Base-by-base conservation (phyloP, 805 yeast species). In the Sugiyamaella boreocaroliniensis region DNA sequence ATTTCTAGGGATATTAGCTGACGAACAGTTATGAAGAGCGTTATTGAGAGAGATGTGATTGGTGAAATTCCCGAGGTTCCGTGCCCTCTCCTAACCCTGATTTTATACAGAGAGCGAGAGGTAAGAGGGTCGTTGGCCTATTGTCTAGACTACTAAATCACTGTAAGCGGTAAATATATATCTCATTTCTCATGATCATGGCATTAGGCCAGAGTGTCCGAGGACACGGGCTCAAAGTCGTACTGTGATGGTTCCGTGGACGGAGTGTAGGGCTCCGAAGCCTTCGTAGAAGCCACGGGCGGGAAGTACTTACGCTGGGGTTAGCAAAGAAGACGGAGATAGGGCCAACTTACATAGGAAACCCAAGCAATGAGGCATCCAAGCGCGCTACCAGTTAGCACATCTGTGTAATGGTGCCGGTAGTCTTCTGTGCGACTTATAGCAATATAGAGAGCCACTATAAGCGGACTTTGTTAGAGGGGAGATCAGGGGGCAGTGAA, bases 351-450 rank as follows among this genome's bases (percentile, higher is more conserved):
- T 53, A 55, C 58, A 22, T 58, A 58, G 11, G 44, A 40, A 76
- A 79, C 75, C 67, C 69, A 71, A 0, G 90, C 92, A 34, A 84
- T 68, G 2, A 71, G 54, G 4, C 70, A 57, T 0, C 99, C 99
- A 2, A 92, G 64, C 1, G 73, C 15, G 29, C 85, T 73, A 2
- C 99, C 99, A 14, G 84, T 63, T 1, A 85, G 60, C 1, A 93
- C 85, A 68, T 92, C 99, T 15, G 86, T 73, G 64, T 87, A 89
- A 69, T 92, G 98, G 64, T 92, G 99, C 66, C 97, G 77, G 69
- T 90, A 90, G 69, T 92, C 99, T 62, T 86, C 53, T 0, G 96
- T 87, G 61, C 99, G 78, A 41, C 93, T 81, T 45, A 87, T 68
- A 0, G 97, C 98, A 59, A 92, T 82, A 57, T 83, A 75, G 0